A percentile compares a stretch with the other conserved stretches of the same genome.
Conservation (phyloP, 108 stramenopile genomes). For the Stephanodiscus minutulus region DNA sequence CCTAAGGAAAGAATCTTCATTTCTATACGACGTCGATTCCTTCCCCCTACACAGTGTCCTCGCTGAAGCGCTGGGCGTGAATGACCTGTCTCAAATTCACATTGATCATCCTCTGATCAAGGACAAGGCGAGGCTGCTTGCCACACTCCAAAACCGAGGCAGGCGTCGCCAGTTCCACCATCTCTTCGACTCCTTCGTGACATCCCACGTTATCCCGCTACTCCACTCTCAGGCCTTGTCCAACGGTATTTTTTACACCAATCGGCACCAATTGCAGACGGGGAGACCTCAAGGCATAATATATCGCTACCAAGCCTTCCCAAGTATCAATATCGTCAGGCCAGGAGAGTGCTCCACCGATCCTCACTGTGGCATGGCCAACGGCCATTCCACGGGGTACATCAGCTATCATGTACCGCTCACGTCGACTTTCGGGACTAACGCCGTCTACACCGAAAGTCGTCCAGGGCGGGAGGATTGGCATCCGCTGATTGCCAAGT, state of each 20-base stretch:
- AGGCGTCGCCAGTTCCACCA: slow-evolving; percentile 57
- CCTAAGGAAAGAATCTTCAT: slow-evolving; percentile 58
- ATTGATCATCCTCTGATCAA: slow-evolving; percentile 40
- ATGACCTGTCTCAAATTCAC: slow-evolving; percentile 59
- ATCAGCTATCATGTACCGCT: slow-evolving; percentile 76
- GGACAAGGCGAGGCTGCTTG: slow-evolving; percentile 48
- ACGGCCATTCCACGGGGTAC: slow-evolving; percentile 65
- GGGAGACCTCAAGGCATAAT: slow-evolving; percentile 42
- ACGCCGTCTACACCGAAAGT: slow-evolving; percentile 66
- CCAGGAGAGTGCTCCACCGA: slow-evolving; percentile 67
- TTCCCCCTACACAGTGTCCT: slow-evolving; percentile 67
- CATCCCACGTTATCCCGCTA: slow-evolving; percentile 72
- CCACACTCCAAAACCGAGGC: slow-evolving; percentile 45
- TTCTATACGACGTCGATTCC: slow-evolving; percentile 68
- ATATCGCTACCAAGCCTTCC: slow-evolving; percentile 80
- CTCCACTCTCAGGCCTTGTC: slow-evolving; percentile 68
- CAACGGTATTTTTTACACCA: slow-evolving; percentile 55
- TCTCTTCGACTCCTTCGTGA: slow-evolving; percentile 74
- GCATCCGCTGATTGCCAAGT: slow-evolving; percentile 61
- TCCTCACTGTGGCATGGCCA: slow-evolving; percentile 67
- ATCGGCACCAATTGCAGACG: slow-evolving; percentile 39
- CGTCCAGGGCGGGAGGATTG: slow-evolving; percentile 77
- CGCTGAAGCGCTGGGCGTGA: slow-evolving; percentile 59
- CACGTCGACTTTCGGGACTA: slow-evolving; percentile 66
- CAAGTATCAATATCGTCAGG: slow-evolving; percentile 61